These are phyloP conservation scores for Malus sieversii DNA, from an alignment of 306 rosid species.

Conservation along the genomic window DNA sequence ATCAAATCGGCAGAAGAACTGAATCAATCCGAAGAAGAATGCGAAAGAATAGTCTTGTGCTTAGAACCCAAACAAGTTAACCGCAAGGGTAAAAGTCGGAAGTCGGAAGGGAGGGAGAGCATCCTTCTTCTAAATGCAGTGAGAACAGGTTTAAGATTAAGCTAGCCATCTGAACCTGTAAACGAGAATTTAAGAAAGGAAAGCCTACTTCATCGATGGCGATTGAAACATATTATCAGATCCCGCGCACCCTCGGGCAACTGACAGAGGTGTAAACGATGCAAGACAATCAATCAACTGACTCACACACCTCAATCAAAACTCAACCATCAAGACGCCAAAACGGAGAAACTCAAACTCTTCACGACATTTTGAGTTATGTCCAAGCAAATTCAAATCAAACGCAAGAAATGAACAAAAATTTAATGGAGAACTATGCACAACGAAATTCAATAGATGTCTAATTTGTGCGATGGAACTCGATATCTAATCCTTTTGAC, in stretches of 20 bases:
- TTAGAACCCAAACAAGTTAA: background rate
- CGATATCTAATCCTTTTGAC: too few relatives aligned
- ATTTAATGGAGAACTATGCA: background rate
- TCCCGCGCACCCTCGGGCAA: background rate
- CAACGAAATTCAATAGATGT: background rate
- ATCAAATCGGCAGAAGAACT: conserved; percentile 51
- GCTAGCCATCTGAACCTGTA: too few relatives aligned
- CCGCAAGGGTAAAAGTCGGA: background rate
- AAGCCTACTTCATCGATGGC: too few relatives aligned
- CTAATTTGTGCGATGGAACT: background rate
- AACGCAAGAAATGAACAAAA: background rate
- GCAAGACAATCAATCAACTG: background rate
- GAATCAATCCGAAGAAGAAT: conserved; percentile 17
- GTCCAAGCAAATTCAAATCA: background rate
- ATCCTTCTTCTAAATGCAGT: background rate
- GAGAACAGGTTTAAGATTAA: too few relatives aligned
- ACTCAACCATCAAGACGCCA: background rate
- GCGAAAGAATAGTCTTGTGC: background rate
- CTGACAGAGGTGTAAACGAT: background rate
- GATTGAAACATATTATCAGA: background rate
- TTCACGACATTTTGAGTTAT: background rate
- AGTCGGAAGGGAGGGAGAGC: background rate
- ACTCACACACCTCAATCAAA: background rate
- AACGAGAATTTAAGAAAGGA: too few relatives aligned
- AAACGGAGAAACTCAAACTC: background rate